Evolutionary conservation across 257 asterid genomes (phyloP).

Genomic region (Linderniella brevidens): DNA sequence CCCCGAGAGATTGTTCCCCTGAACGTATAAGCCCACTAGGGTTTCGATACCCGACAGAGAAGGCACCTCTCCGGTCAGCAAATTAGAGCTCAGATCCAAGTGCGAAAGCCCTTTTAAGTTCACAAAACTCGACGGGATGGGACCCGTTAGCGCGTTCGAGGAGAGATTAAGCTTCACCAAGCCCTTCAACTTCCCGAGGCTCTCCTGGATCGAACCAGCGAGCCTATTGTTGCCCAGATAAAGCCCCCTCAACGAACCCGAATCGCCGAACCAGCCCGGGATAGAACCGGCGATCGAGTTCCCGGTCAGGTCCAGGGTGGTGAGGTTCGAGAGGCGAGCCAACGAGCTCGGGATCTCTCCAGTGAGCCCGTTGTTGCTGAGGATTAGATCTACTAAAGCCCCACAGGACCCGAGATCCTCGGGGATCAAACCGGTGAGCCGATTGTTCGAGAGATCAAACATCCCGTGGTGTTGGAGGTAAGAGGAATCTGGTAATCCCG

Average conservation of each 20-base stretch:
- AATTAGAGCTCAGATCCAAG: slow-evolving; percentile 67
- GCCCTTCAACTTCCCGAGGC: slow-evolving; percentile 32
- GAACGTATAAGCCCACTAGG: slow-evolving; percentile 59
- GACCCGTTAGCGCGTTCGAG: slow-evolving; percentile 37
- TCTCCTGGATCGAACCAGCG: slow-evolving; percentile 46
- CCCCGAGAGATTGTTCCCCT: slow-evolving; percentile 50
- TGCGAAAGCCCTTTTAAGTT: slow-evolving; percentile 47
- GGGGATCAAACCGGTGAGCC: slow-evolving; percentile 56
- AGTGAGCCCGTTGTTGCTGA: slow-evolving; percentile 49
- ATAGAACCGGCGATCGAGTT: slow-evolving; percentile 46
- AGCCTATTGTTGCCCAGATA: slow-evolving; percentile 52
- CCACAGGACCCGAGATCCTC: slow-evolving; percentile 53
- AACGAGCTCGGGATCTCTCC: slow-evolving; percentile 61
- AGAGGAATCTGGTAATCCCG: slow-evolving; percentile 40
- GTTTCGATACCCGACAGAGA: slow-evolving; percentile 39
- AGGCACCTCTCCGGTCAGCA: slow-evolving; percentile 28
- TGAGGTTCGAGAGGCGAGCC: slow-evolving; percentile 42
- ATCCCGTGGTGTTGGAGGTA: slow-evolving; percentile 76
- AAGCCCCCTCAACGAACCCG: slow-evolving; percentile 46
- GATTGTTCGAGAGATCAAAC: slow-evolving; percentile 65
- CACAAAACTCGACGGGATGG: slow-evolving; percentile 39
- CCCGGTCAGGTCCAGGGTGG: slow-evolving; percentile 50
- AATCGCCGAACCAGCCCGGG: slow-evolving; percentile 36
- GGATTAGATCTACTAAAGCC: slow-evolving; percentile 47
- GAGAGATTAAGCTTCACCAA: slow-evolving; percentile 74